Evolutionary conservation across 169 alveolate genomes (phyloP).

Genomic region (Cryptosporidium viatorum): DNA sequence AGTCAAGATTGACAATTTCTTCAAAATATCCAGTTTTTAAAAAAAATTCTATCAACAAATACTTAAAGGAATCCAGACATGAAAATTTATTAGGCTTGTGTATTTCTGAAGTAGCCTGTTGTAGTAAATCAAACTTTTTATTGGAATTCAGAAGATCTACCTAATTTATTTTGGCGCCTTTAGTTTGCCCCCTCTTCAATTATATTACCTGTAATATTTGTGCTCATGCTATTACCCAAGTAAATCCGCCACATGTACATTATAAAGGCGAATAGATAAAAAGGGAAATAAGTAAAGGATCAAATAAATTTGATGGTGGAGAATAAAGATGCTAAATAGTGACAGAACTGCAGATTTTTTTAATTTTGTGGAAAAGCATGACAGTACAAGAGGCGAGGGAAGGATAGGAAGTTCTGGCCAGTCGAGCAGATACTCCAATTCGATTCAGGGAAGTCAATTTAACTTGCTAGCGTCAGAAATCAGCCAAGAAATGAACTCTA

Average conservation of each 20-base stretch:
- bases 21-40: not conserved
- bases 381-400: constrained; percentile 9
- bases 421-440: constrained; percentile 59
- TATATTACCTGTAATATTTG: not conserved
- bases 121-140: not conserved
- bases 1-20: constrained; percentile 20
- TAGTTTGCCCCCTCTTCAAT: not conserved
- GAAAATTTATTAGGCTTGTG: not conserved
- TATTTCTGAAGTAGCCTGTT: not conserved
- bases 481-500: constrained; percentile 77
- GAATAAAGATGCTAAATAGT: constrained; percentile 33
- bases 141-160: not conserved
- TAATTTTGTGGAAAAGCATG: constrained; percentile 45
- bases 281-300: not conserved
- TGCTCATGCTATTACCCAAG: not conserved
- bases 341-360: constrained; percentile 64
- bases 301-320: not conserved
- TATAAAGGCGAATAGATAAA: not conserved
- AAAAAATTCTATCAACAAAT: not conserved
- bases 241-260: constrained; percentile 46
- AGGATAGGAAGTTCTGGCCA: constrained; percentile 37
- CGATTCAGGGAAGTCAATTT: constrained; percentile 78
- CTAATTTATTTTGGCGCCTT: not conserved
- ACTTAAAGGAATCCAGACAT: not conserved
- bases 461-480: constrained; percentile 78